These are phyloP conservation scores for Pelargonium myrrhifolium DNA, from an alignment of 441 rosid genomes.

Conservation along the genomic window DNA sequence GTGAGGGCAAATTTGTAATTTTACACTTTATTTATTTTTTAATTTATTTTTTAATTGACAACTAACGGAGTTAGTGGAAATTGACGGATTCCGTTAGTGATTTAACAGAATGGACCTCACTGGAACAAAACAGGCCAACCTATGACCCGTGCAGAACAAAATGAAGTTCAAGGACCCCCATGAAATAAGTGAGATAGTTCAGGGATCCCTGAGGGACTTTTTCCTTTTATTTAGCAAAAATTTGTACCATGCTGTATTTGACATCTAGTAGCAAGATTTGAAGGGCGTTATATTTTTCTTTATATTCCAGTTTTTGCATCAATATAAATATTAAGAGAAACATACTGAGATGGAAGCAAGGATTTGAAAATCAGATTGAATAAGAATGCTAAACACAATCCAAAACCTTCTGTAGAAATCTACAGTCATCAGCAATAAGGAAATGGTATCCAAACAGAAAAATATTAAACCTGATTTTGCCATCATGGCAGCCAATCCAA, in stretches of 20 bases:
- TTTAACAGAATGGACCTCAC: too few relatives aligned
- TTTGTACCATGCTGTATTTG: background rate
- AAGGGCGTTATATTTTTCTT: background rate
- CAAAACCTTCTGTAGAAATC: slow-evolving; percentile 1
- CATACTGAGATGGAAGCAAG: background rate
- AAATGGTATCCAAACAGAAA: background rate
- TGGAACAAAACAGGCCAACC: too few relatives aligned
- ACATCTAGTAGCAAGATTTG: slow-evolving; percentile 4
- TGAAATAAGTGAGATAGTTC: too few relatives aligned
- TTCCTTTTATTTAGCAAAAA: too few relatives aligned
- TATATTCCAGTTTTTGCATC: background rate
- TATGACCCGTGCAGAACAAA: too few relatives aligned
- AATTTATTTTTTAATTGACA: too few relatives aligned
- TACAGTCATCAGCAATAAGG: background rate
- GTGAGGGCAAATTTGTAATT: too few relatives aligned
- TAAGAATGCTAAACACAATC: background rate
- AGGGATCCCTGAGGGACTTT: too few relatives aligned
- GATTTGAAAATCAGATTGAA: slow-evolving; percentile 5
- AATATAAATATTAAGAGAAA: background rate
- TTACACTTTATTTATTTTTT: too few relatives aligned
- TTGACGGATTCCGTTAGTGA: too few relatives aligned
- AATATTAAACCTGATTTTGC: slow-evolving; percentile 66
- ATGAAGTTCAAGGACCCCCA: too few relatives aligned
- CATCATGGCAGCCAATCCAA: slow-evolving; percentile 95
- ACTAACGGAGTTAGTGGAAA: too few relatives aligned